These are phyloP conservation scores for Cornus kousa DNA, from an alignment of 148 eudicot genomes.

Conservation along the genomic window DNA sequence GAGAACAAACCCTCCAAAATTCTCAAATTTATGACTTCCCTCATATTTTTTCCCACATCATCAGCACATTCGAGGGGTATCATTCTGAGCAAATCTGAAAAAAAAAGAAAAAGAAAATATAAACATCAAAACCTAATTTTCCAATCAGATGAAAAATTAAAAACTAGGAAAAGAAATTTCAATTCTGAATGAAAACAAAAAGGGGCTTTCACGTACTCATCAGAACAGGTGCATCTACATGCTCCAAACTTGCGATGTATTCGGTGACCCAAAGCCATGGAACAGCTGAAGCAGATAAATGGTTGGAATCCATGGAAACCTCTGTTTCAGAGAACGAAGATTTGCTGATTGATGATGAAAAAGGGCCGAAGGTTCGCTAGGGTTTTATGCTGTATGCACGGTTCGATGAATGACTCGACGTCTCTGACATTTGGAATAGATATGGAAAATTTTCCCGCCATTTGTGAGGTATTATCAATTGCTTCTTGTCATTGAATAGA, in stretches of 20 bases:
- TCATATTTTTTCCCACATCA: constrained; percentile 44
- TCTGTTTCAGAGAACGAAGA: constrained; percentile 7
- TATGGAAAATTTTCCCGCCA: too few relatives aligned
- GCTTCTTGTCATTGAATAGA: too few relatives aligned
- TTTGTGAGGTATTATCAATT: too few relatives aligned
- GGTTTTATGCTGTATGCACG: too few relatives aligned
- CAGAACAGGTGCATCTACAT: constrained; percentile 43
- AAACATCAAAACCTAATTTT: constrained; percentile 9
- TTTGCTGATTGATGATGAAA: too few relatives aligned
- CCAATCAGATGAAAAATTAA: neutral
- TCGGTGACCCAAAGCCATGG: constrained; percentile 72
- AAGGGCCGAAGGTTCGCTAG: too few relatives aligned
- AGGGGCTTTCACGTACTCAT: constrained; percentile 26
- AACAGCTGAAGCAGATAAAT: constrained; percentile 30
- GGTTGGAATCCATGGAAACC: constrained; percentile 22
- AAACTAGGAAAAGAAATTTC: neutral
- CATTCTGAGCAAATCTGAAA: constrained; percentile 46
- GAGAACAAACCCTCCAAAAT: constrained; percentile 49
- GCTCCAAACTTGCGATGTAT: constrained; percentile 49
- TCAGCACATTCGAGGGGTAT: constrained; percentile 31
- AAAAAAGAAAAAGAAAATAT: neutral
- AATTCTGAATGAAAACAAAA: neutral
- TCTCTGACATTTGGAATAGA: too few relatives aligned
- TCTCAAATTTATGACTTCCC: constrained; percentile 51
- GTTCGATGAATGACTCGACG: too few relatives aligned